phyloP scores from a whole-genome alignment of 352 stramenopile species.

The Globisporangium viniferum region DNA sequence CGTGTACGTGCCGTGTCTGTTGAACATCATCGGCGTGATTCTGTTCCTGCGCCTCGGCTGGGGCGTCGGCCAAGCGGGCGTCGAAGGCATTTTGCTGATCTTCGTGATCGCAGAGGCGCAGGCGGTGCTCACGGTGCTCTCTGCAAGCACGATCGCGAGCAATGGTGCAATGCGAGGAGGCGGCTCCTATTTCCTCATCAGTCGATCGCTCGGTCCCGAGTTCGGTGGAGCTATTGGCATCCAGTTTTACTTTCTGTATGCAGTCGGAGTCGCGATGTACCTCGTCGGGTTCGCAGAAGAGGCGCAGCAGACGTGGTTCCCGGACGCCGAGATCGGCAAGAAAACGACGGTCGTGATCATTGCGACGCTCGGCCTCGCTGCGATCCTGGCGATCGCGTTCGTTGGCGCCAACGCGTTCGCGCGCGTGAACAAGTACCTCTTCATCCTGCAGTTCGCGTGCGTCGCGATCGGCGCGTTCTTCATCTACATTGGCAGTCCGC shows the following conservation, averaged over 20 bases:
- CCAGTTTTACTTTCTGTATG: conserved; percentile 88
- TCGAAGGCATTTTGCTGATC: conserved; percentile 69
- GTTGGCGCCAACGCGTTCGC: conserved; percentile 70
- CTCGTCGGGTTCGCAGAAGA: conserved; percentile 78
- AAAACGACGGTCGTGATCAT: conserved; percentile 50
- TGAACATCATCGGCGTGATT: conserved; percentile 91
- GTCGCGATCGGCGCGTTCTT: conserved; percentile 55
- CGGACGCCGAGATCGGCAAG: conserved; percentile 31
- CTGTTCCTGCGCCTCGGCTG: conserved; percentile 86
- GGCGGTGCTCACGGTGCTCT: conserved; percentile 75
- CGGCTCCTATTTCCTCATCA: conserved; percentile 64
- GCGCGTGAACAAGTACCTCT: conserved; percentile 76
- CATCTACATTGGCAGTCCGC: conserved; percentile 31
- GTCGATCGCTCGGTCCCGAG: conserved; percentile 72
- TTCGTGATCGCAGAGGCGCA: conserved; percentile 62
- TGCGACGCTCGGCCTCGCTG: conserved; percentile 35
- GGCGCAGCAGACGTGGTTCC: conserved; percentile 52
- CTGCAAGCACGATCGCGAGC: conserved; percentile 79
- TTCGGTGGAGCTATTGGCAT: conserved; percentile 87
- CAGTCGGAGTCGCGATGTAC: conserved; percentile 71
- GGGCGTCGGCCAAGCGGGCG: conserved; percentile 81
- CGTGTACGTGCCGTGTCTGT: conserved; percentile 85
- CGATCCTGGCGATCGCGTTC: conserved; percentile 52
- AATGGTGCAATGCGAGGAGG: conserved; percentile 80
- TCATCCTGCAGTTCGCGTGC: conserved; percentile 60